These are phyloP conservation scores for Sporodiniella umbellata DNA, from an alignment of 371 early-diverging fungal species.

Conservation along the genomic window DNA sequence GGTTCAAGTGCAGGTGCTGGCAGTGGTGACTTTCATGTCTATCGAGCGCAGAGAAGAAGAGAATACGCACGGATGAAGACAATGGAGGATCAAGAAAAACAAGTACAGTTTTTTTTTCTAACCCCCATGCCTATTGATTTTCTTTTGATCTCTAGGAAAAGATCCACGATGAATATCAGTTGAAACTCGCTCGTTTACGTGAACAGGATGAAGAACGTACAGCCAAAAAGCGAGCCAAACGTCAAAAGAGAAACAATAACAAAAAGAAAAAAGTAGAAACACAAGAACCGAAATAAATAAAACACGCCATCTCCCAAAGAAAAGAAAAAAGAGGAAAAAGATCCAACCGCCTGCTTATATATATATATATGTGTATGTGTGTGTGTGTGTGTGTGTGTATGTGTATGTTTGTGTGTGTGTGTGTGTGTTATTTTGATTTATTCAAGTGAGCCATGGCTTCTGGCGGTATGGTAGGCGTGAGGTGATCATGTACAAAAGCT, in stretches of 20 bases:
- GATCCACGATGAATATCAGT: conserved; percentile 54
- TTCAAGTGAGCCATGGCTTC: conserved; percentile 41
- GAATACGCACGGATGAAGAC: conserved; percentile 78
- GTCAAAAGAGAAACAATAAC: conserved; percentile 65
- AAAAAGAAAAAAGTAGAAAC: conserved; percentile 22
- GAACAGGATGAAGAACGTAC: conserved; percentile 76
- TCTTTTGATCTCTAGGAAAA: conserved; percentile 17
- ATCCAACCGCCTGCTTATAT: too few species aligned
- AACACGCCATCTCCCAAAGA: conserved; percentile 33
- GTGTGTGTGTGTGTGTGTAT: too few species aligned
- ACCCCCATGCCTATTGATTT: background rate
- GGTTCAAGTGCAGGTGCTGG: conserved; percentile 96
- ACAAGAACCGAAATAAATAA: conserved; percentile 15
- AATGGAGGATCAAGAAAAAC: conserved; percentile 75
- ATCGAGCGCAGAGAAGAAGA: conserved; percentile 83
- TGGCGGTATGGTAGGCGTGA: conserved; percentile 34
- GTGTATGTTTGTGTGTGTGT: too few species aligned
- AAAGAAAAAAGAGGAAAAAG: conserved; percentile 6
- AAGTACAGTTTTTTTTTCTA: conserved; percentile 48
- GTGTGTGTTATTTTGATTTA: too few species aligned
- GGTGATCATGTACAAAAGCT: conserved; percentile 10
- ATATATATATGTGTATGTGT: too few species aligned
- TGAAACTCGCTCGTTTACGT: conserved; percentile 54
- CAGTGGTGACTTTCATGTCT: conserved; percentile 95
- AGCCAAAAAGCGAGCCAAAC: conserved; percentile 81